Evolutionary conservation across 1,139 yeast genomes (phyloP), one percentile per base, ranked within the genome.

Genomic region (Saccharomyces hybrid): DNA sequence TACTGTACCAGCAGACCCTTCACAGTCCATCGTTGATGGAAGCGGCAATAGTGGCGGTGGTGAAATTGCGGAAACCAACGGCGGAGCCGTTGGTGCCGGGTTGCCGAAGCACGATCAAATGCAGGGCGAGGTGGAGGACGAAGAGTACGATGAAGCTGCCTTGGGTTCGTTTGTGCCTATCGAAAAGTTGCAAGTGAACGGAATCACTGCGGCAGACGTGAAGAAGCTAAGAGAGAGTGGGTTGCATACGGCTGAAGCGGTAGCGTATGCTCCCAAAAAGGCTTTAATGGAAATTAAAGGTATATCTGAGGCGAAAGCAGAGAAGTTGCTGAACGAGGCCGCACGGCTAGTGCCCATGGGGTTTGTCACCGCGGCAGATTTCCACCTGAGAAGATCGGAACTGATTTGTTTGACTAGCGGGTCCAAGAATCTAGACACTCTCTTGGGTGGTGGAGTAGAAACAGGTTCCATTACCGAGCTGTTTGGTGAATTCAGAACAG

Each of bases 401-500:
- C 79, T 93, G 71, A 90, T 93, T 55, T 88, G 97, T 65, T 76
- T 93, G 56, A 89, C 98, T 3, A 91, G 99, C 0, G 99, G 99
- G 0, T 90, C 98, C 4, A 89, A 90, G 67, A 95, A 90, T 66
- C 77, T 93, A 55, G 99, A 93, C 69, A 90, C 97, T 1, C 76
- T 95, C 54, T 75, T 95, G 34, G 98, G 97, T 9, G 99, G 99
- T 51, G 99, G 99, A 29, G 80, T 93, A 52, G 99, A 93, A 71
- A 93, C 99, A 0, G 99, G 99, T 1, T 86, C 96, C 1, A 87
- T 95, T 62, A 93, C 99, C 0, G 99, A 93, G 72, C 82, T 91
- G 7, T 93, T 89, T 75, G 99, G 99, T 47, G 99, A 93, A 72
- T 95, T 91, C 70, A 83, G 99, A 73, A 93, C 99, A 1, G 99